Base-by-base conservation (phyloP, 179 eudicot genomes). In the Spinacia oleracea region DNA sequence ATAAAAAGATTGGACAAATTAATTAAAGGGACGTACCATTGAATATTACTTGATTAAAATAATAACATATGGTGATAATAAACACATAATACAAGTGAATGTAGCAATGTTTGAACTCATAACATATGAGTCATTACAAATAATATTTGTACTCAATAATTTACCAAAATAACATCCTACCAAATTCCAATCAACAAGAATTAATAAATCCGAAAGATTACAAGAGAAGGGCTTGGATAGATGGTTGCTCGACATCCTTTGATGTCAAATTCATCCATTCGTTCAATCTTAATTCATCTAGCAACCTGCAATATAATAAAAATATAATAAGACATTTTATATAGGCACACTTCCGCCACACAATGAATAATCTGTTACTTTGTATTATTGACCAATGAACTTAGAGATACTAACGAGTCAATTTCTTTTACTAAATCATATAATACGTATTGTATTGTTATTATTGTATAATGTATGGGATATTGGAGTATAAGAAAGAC, bases 191-290 rank as follows among this genome's bases (percentile, higher is more conserved):
- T 75, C 20, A 34, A 43, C 77, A 80, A 74, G 60, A 82, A 85
- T 60, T 31, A 48, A 75, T 62, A 77, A 79, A 77, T 75, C 74
- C 48, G 40, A 71, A 66, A 40, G 18, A 60, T 42, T 63, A 55
- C 11, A 65, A 0, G 14, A 40, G 65, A 34, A 50, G 56, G 50
- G 29, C 15, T 51, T 32, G 3, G 32, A 32, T 32, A 45, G 6
- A 64, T 31, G 69, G 78, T 78, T 45, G 72, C 46, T 66, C 43
- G 73, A 80, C 88, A 85, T 80, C 78, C 80, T 80, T 81, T 85
- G 75, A 78, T 83, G 88, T 83, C 86, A 73, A 74, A 48, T 32
- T 45, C 66, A 43, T 76, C 79, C 76, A 46, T 73, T 56, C 62
- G 42, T 59, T 48, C 38, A 29, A 69, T 59, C 55, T 6, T 59